These are phyloP conservation scores for Angophora floribunda DNA, from an alignment of 345 rosid species.

Conservation along the genomic window DNA sequence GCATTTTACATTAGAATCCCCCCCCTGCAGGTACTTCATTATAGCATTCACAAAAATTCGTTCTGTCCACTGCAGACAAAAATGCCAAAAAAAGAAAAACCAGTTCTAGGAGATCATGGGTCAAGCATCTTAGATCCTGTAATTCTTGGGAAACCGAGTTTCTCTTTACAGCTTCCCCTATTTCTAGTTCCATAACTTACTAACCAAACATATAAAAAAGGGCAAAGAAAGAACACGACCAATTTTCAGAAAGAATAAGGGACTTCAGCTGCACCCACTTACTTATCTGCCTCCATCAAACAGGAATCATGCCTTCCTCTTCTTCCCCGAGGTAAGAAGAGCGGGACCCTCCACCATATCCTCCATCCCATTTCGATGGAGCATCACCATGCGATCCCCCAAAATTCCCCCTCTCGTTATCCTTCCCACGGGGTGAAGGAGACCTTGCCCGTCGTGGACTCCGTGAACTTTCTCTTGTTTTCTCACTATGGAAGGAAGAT, in stretches of 20 bases:
- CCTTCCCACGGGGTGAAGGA: neutral
- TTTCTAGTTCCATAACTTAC: neutral
- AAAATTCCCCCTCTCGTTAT: neutral
- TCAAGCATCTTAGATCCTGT: neutral
- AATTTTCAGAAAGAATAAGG: neutral
- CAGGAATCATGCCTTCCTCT: slow-evolving; percentile 37
- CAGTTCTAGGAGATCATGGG: neutral
- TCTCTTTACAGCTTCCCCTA: neutral
- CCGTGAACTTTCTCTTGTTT: neutral
- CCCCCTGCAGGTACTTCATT: neutral
- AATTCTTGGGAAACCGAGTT: neutral
- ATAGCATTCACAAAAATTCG: neutral
- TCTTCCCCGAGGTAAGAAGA: slow-evolving; percentile 9
- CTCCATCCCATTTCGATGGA: neutral
- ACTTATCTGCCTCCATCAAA: neutral
- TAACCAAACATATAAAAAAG: neutral
- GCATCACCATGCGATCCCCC: neutral
- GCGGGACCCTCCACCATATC: neutral
- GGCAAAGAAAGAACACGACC: neutral
- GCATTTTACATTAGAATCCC: neutral
- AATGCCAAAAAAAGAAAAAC: neutral
- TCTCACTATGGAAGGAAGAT: neutral
- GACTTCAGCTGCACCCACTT: neutral
- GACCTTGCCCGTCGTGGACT: neutral
- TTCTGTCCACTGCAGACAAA: neutral